phyloP scores from a whole-genome alignment of 208 protist species.

The Novymonas esmeraldas region DNA sequence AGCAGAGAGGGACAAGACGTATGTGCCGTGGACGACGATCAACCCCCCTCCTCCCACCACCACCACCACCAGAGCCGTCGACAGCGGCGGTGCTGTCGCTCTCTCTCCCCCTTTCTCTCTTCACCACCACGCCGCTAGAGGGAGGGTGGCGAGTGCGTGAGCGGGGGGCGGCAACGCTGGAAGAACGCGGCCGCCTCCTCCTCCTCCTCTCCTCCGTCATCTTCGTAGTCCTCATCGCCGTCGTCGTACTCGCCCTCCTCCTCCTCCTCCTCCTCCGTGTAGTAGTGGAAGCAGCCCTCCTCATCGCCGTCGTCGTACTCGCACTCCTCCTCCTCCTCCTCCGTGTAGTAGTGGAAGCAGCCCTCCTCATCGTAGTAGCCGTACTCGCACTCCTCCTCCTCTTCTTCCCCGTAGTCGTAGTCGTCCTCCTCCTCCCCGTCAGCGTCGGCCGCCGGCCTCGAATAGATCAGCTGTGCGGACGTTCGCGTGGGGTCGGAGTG shows the following conservation, averaged over 20 bases:
- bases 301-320: constrained; percentile 15
- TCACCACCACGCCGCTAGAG: constrained; percentile 19
- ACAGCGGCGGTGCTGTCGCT: no score
- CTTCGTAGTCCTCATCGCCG: constrained; percentile 4
- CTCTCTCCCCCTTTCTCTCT: no score
- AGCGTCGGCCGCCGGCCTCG: no score
- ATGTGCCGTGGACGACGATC: no score
- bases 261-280: constrained; percentile 10
- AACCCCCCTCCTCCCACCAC: no score
- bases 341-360: constrained; percentile 40
- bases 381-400: constrained; percentile 40
- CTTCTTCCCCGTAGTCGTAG: constrained; percentile 10
- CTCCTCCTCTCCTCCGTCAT: constrained; percentile 13
- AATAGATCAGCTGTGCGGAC: no score
- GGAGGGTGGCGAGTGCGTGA: constrained; percentile 56
- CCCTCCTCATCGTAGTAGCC: constrained; percentile 39
- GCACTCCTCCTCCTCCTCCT: constrained; percentile 27
- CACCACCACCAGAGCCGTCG: no score
- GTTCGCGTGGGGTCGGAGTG: no score
- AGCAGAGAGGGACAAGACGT: no score
- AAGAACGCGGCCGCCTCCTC: constrained; percentile 30
- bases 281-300: constrained; percentile 5
- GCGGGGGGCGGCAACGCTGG: constrained; percentile 33
- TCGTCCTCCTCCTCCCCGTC: constrained; percentile 7
- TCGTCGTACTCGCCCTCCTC: constrained; percentile 12